Evolutionary conservation across 352 stramenopile genomes (phyloP), one percentile per base, ranked within the genome.

Genomic region (Phytophthora ramorum): DNA sequence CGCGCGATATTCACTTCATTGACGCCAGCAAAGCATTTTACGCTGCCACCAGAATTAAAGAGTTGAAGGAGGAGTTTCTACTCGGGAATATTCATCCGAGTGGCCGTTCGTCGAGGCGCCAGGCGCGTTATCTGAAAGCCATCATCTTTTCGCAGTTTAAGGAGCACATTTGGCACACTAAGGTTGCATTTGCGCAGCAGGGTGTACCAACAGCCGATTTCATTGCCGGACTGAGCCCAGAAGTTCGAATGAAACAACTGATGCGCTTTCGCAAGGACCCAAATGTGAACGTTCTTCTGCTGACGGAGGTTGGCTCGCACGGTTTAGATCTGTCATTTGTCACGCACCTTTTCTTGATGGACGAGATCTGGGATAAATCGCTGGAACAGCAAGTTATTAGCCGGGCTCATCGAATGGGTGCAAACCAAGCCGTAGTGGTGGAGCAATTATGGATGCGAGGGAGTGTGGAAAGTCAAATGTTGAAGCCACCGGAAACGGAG

Each of bases 251-350:
- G 75, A 63, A 83, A 22, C 58, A 87, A 8, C 55, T 96, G 4
- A 58, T 76, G 22, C 58, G 60, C 20, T 96, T 96, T 55, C 71
- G 73, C 30, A 66, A 80, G 17, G 70, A 93, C 63, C 73, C 82
- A 14, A 74, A 87, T 44, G 75, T 91, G 32, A 97, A 97, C 51
- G 89, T 98, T 16, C 83, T 99, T 43, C 75, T 99, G 10, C 74
- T 99, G 20, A 94, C 83, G 0, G 97, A 98, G 38, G 90, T 99
- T 59, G 98, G 97, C 1, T 97, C 87, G 17, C 90, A 98, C 53
- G 97, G 97, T 12, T 85, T 99, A 46, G 96, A 99, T 64, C 76
- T 99, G 10, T 98, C 91, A 40, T 99, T 99, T 78, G 95, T 99
- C 19, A 99, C 97, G 22, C 96, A 99, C 72, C 98, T 99, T n/a